These are phyloP conservation scores for Pelargonium myrrhifolium DNA, from an alignment of 441 rosid genomes.

Conservation along the genomic window DNA sequence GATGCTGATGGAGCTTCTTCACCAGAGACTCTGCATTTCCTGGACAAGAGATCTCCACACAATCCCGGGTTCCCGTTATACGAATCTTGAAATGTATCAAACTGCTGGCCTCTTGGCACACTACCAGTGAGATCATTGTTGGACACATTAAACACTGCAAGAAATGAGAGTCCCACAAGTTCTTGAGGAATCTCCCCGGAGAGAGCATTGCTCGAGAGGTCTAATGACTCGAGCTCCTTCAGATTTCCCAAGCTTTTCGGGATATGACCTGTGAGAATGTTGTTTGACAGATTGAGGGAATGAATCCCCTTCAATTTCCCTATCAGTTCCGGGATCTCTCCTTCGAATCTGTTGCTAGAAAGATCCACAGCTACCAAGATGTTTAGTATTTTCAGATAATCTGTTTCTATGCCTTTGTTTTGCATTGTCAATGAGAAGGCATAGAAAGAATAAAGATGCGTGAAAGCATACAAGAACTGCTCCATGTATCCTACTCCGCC, in stretches of 20 bases:
- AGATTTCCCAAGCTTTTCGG: background rate
- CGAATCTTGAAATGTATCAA: constrained; percentile 4
- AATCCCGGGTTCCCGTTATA: background rate
- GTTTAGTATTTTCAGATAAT: background rate
- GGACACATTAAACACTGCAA: constrained; percentile 3
- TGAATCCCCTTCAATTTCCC: constrained; percentile 2
- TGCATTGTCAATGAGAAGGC: constrained; percentile 5
- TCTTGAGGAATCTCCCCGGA: background rate
- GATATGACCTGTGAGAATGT: background rate
- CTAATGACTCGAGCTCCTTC: constrained; percentile 2
- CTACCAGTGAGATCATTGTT: background rate
- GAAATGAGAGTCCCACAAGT: background rate
- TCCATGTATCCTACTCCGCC: background rate
- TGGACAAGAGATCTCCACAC: constrained; percentile 1
- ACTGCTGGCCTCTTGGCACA: constrained; percentile 3
- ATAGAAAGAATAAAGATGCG: background rate
- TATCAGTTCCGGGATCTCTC: background rate
- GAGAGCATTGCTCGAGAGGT: background rate
- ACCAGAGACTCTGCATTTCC: background rate
- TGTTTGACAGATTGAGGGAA: constrained; percentile 3
- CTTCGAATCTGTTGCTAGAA: background rate
- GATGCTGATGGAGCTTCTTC: background rate
- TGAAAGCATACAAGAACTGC: background rate
- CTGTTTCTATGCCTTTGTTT: constrained; percentile 4
- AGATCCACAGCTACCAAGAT: background rate